These are phyloP conservation scores for Begonia loranthoides DNA, from an alignment of 306 rosid genomes.

Conservation along the genomic window DNA sequence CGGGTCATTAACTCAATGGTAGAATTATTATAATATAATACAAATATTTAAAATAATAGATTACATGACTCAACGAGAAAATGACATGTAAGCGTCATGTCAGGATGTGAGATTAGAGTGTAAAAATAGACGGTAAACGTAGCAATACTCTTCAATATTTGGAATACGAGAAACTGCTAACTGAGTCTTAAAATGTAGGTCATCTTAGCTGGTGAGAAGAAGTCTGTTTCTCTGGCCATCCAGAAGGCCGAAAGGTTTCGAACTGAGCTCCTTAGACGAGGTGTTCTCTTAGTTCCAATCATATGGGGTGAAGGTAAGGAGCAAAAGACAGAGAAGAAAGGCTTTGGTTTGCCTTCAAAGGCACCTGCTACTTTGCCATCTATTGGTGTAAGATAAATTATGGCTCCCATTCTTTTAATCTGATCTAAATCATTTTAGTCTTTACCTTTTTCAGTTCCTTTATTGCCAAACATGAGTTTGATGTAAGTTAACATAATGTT, in stretches of 20 bases:
- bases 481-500: too few relatives aligned
- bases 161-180: neutral
- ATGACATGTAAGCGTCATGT: too few relatives aligned
- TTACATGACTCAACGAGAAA: too few relatives aligned
- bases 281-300: slow-evolving; percentile 79
- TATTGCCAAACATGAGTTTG: too few relatives aligned
- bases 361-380: slow-evolving; percentile 75
- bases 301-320: slow-evolving; percentile 65
- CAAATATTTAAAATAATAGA: too few relatives aligned
- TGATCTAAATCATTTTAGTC: neutral
- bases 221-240: slow-evolving; percentile 54
- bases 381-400: slow-evolving; percentile 54
- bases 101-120: too few relatives aligned
- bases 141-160: too few relatives aligned
- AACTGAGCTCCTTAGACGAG: slow-evolving; percentile 66
- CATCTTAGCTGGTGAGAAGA: slow-evolving; percentile 83
- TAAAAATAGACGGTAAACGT: too few relatives aligned
- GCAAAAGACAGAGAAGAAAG: slow-evolving; percentile 67
- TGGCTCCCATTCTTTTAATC: neutral
- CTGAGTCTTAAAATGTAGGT: slow-evolving; percentile 43
- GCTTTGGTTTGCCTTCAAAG: slow-evolving; percentile 49
- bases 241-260: slow-evolving; percentile 69
- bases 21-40: too few relatives aligned
- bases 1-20: too few relatives aligned
- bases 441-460: neutral